phyloP scores from a whole-genome alignment of 2,329 filamentous ascomycete species.

The Eutypa lata region DNA sequence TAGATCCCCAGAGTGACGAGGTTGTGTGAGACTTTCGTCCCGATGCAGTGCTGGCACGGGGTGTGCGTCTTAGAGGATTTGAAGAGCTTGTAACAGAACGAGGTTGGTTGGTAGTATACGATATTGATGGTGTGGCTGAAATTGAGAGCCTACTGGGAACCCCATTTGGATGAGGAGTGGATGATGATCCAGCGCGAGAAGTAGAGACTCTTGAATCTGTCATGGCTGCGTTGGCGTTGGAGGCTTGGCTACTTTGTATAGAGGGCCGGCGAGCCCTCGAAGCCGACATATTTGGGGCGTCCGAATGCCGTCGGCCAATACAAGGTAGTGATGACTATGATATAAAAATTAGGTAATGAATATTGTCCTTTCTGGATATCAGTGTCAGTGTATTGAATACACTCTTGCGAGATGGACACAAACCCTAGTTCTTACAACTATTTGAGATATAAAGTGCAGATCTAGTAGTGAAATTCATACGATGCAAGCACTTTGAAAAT shows the following conservation, averaged over 20 bases:
- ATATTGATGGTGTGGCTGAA: constrained; percentile 24
- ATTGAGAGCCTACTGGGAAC: constrained; percentile 15
- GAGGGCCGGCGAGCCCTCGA: constrained; percentile 5
- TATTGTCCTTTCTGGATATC: too few species aligned
- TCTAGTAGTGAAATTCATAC: too few species aligned
- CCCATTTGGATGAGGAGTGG: constrained; percentile 14
- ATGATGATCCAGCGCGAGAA: constrained; percentile 15
- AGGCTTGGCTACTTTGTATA: constrained; percentile 14
- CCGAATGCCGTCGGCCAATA: too few species aligned
- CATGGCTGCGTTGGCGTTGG: constrained; percentile 4
- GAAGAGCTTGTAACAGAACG: constrained; percentile 26
- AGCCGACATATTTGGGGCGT: constrained; percentile 3
- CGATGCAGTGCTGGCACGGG: constrained; percentile 36
- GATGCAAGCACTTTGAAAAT: too few species aligned
- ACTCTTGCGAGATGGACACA: too few species aligned
- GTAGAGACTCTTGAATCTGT: constrained; percentile 6
- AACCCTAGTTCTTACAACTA: too few species aligned
- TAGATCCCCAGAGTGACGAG: constrained; percentile 42
- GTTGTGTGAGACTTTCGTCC: constrained; percentile 43
- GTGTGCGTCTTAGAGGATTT: constrained; percentile 14
- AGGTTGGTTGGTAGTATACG: constrained; percentile 18
- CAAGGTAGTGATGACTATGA: too few species aligned
- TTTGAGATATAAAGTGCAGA: too few species aligned
- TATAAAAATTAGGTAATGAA: too few species aligned
- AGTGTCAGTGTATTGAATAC: too few species aligned